Evolutionary conservation across 2,329 filamentous ascomycete genomes (phyloP).

Genomic region (Coleophoma crateriformis): DNA sequence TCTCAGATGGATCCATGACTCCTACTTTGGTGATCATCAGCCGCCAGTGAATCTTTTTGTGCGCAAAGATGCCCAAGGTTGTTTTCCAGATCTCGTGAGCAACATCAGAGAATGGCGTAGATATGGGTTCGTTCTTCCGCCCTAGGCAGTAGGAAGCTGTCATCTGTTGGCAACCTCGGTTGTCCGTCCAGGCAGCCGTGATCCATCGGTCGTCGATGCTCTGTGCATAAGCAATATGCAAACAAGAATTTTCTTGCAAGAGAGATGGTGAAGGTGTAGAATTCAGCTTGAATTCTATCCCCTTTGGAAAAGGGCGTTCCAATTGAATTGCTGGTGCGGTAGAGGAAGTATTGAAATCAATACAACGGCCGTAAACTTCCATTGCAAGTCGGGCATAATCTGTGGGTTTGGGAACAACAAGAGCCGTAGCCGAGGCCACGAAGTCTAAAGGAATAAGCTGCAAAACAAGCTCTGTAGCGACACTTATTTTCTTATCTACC

Average conservation of each 20-base stretch:
- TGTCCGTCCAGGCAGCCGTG: conserved; percentile 76
- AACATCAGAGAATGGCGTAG: conserved; percentile 55
- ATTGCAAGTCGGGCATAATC: conserved; percentile 61
- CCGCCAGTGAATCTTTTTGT: conserved; percentile 70
- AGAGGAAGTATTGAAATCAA: conserved; percentile 47
- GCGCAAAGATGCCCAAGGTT: conserved; percentile 66
- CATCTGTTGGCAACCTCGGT: conserved; percentile 66
- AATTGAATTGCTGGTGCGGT: conserved; percentile 68
- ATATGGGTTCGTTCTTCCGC: conserved; percentile 46
- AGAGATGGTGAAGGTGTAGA: conserved; percentile 65
- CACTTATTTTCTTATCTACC: conserved; percentile 39
- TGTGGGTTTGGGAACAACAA: conserved; percentile 55
- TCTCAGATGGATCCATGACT: conserved; percentile 60
- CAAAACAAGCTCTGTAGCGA: conserved; percentile 63
- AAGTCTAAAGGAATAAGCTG: conserved; percentile 68
- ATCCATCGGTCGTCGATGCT: conserved; percentile 76
- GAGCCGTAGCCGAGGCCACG: conserved; percentile 56
- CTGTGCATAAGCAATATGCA: conserved; percentile 74
- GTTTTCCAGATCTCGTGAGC: conserved; percentile 73
- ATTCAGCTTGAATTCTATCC: conserved; percentile 70
- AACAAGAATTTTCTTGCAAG: conserved; percentile 71
- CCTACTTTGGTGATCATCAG: conserved; percentile 70
- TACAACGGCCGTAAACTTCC: conserved; percentile 74
- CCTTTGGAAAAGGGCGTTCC: conserved; percentile 62
- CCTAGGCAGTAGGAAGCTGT: conserved; percentile 69